Evolutionary conservation across 1,284 basidiomycete genomes (phyloP).

Genomic region (Puccinia novopanici): DNA sequence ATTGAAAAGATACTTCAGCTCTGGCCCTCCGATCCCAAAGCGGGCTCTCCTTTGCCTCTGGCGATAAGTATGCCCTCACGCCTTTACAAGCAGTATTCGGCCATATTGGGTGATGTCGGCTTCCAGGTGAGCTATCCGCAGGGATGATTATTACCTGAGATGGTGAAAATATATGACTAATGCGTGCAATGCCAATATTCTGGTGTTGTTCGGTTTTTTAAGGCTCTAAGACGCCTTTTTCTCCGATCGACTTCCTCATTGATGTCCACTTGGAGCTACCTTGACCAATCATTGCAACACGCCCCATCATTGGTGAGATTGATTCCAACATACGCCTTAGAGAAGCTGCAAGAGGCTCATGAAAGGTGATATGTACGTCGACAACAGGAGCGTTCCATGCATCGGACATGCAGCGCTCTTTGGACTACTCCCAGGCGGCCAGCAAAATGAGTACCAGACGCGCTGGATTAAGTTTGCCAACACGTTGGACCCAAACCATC

Average conservation of each 20-base stretch:
- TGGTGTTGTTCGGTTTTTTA: neutral
- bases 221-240: slow-evolving; percentile 27
- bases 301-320: slow-evolving; percentile 27
- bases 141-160: neutral
- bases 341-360: neutral
- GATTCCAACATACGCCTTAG: neutral
- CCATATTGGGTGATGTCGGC: slow-evolving; percentile 39
- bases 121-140: slow-evolving; percentile 33
- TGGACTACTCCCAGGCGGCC: slow-evolving; percentile 10
- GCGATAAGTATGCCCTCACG: slow-evolving; percentile 24
- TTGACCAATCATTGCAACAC: slow-evolving; percentile 25
- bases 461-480: slow-evolving; percentile 39
- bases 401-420: slow-evolving; percentile 21
- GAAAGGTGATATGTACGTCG: no score
- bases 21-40: slow-evolving; percentile 38
- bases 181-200: neutral
- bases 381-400: slow-evolving; percentile 31
- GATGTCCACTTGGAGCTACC: slow-evolving; percentile 42
- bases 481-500: slow-evolving; percentile 30
- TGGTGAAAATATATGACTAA: neutral
- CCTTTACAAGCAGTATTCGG: slow-evolving; percentile 48
- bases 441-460: slow-evolving; percentile 25
- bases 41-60: slow-evolving; percentile 42
- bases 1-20: slow-evolving; percentile 11
- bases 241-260: neutral